Base-by-base conservation (phyloP, 352 stramenopile genomes). In the Elongisporangium anandrum region DNA sequence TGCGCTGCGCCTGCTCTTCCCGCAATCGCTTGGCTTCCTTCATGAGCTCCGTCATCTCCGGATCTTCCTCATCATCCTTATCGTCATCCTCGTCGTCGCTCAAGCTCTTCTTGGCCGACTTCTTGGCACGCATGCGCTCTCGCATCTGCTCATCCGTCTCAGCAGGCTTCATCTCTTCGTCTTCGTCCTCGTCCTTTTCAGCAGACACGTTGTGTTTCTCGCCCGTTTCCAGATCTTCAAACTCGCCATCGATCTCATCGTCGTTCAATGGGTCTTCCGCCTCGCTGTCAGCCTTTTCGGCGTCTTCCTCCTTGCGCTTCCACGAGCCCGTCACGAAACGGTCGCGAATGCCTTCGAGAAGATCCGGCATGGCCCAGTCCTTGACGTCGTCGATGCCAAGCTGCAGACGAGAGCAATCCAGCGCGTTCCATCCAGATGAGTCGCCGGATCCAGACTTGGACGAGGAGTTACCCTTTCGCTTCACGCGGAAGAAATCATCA, bases 321-420 rank as follows among this genome's bases (percentile, higher is more conserved):
- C 95, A 99, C 22, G 95, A 96, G n/a, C 97, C 96, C 54, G 97
- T 99, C 2, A 99, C 97, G 69, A 99, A 99, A 50, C 96, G 97
- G 61, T 98, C 78, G 56, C 87, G 88, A 39, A 95, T 87, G 24
- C 81, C 72, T 60, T 96, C 73, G 2, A 96, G 71, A 8, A 91
- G 67, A 51, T 94, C 81, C 0, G 73, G 71, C 63, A 92, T 73
- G 4, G 73, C 68, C 85, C 87, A 93, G 48, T 92, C 88, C 24
- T 92, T 86, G 29, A 84, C 51, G 49, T 96, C 85, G 15, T 90
- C 75, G 4, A 54, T 50, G 21, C 64, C 79, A 26, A 90, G 61
- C 57, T 96, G 82, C 56, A 97, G 77, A 50, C 88, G 83, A 12
- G 84, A 92, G 56, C 81, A 92, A 56, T 94, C 85, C 41, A 94